Conservation (phyloP, 441 rosid genomes). For the Monsonia emarginata region DNA sequence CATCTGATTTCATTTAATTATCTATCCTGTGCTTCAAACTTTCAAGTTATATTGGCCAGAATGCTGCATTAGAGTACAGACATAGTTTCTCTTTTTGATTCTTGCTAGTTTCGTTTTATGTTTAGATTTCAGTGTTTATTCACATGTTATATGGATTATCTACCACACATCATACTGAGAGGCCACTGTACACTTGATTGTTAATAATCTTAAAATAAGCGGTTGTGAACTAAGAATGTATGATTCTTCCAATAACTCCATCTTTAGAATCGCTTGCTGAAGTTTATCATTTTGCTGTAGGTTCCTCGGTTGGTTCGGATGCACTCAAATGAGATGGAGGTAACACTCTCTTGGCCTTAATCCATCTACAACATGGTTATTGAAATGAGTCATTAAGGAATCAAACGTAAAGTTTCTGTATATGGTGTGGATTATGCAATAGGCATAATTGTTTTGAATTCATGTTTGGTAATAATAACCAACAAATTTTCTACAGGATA, state of each 20-base stretch:
- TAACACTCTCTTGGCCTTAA: slow-evolving; percentile 18
- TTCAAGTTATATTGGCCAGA: not conserved
- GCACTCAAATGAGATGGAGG: slow-evolving; percentile 99
- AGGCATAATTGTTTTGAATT: not conserved
- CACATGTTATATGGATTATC: not conserved
- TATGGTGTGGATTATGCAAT: not conserved
- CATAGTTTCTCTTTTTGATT: not conserved
- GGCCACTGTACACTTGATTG: not conserved
- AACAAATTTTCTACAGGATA: slow-evolving; percentile 50
- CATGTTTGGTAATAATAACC: no score
- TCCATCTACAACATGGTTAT: slow-evolving; percentile 2
- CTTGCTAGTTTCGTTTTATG: not conserved
- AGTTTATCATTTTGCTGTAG: slow-evolving; percentile 33
- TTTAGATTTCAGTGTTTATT: not conserved
- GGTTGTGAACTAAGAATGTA: not conserved
- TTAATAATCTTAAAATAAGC: not conserved
- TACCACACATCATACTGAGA: not conserved
- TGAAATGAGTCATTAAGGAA: not conserved
- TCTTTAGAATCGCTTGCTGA: slow-evolving; percentile 11
- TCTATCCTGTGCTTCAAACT: not conserved
- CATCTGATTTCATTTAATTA: not conserved
- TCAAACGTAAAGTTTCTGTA: not conserved
- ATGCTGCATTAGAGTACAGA: not conserved
- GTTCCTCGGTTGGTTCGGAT: slow-evolving; percentile 89
- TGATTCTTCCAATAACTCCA: not conserved